These are phyloP conservation scores for Iberis pinnata DNA, from an alignment of 345 rosid genomes.

Conservation along the genomic window DNA sequence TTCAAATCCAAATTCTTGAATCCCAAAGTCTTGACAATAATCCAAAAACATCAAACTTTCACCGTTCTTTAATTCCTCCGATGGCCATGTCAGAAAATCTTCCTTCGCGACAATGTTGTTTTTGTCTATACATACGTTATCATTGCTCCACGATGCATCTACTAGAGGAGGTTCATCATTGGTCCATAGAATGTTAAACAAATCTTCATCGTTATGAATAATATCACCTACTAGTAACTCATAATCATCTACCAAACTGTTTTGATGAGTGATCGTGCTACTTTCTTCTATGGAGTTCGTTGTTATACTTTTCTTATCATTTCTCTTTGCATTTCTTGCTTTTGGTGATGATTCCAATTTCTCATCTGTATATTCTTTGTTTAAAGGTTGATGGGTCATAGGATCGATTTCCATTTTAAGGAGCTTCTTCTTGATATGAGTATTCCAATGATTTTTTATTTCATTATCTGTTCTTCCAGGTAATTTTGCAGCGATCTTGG, in stretches of 20 bases:
- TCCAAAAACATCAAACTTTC: conserved; percentile 16
- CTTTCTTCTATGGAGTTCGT: conserved; percentile 12
- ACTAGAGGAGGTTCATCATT: conserved; percentile 32
- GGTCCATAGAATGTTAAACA: conserved; percentile 52
- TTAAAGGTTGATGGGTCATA: conserved; percentile 39
- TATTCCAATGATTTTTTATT: conserved; percentile 78
- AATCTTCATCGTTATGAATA: conserved; percentile 45
- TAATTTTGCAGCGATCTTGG: conserved; percentile 66
- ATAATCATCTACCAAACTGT: conserved; percentile 13
- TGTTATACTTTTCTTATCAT: background rate
- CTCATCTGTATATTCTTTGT: background rate
- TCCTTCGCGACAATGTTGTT: background rate
- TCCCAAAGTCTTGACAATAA: conserved; percentile 67
- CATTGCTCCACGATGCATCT: conserved; percentile 27
- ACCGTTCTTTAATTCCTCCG: conserved; percentile 19
- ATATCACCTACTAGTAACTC: conserved; percentile 35
- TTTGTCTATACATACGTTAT: background rate
- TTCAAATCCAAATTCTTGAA: conserved; percentile 63
- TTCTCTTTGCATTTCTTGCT: background rate
- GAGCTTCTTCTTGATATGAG: conserved; percentile 76
- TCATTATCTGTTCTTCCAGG: conserved; percentile 89
- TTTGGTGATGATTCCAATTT: background rate
- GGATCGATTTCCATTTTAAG: conserved; percentile 77
- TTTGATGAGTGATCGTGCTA: conserved; percentile 11
- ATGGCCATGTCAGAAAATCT: conserved; percentile 18